Evolutionary conservation across 495 filamentous ascomycete genomes (phyloP).

Genomic region (Ramalina intermedia): DNA sequence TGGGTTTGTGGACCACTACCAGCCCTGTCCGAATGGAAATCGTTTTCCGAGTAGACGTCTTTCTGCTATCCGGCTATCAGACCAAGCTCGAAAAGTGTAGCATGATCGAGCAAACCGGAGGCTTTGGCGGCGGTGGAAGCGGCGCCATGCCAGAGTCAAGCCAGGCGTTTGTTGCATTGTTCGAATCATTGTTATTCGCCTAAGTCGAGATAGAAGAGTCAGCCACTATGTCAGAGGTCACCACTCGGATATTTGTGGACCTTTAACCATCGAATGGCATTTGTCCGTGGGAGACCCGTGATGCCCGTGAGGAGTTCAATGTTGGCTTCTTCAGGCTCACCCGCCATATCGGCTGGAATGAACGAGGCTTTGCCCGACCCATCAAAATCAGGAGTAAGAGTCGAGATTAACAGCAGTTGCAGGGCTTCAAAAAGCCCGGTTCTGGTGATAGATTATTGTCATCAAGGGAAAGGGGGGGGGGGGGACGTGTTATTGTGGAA

Average conservation of each 20-base stretch:
- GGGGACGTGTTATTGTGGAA: too few relatives aligned
- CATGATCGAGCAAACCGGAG: neutral
- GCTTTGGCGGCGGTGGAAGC: constrained; percentile 17
- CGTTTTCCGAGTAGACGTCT: constrained; percentile 9
- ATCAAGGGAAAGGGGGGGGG: too few relatives aligned
- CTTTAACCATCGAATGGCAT: constrained; percentile 34
- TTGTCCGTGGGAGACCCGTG: constrained; percentile 29
- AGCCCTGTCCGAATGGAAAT: constrained; percentile 13
- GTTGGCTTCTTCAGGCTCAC: constrained; percentile 31
- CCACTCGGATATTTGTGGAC: constrained; percentile 12
- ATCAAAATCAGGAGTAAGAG: too few relatives aligned
- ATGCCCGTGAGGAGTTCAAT: constrained; percentile 33
- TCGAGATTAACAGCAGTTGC: too few relatives aligned
- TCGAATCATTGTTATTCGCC: constrained; percentile 33
- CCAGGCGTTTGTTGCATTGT: constrained; percentile 39
- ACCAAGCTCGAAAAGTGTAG: neutral
- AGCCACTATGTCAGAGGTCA: too few relatives aligned
- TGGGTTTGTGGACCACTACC: constrained; percentile 5
- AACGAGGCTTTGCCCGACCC: too few relatives aligned
- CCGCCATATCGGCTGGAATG: constrained; percentile 18
- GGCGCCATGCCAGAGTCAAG: constrained; percentile 34
- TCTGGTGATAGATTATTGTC: too few relatives aligned
- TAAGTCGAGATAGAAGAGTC: constrained; percentile 11
- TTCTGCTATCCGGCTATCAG: constrained; percentile 4
- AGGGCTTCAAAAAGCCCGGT: too few relatives aligned